These are phyloP conservation scores for Aspergillus piperis DNA, from an alignment of 2,329 filamentous ascomycete genomes.

Conservation along the genomic window DNA sequence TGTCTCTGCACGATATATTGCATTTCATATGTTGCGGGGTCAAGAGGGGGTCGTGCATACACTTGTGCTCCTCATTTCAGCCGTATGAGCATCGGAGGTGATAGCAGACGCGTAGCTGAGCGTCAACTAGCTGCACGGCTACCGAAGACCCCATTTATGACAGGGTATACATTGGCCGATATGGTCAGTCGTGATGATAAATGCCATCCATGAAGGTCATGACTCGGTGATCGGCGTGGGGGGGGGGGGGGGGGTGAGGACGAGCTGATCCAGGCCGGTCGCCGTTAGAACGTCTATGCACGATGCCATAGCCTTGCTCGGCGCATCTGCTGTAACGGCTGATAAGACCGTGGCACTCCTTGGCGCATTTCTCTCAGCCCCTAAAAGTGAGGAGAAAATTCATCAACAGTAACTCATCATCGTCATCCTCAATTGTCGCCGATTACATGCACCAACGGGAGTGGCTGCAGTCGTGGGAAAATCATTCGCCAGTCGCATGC, in stretches of 20 bases:
- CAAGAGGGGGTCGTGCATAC: background rate
- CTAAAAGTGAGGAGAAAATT: background rate
- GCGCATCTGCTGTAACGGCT: background rate
- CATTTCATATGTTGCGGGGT: background rate
- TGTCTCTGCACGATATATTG: background rate
- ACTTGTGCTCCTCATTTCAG: background rate
- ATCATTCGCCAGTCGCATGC: background rate
- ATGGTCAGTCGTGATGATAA: background rate
- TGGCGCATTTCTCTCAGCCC: background rate
- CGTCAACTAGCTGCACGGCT: background rate
- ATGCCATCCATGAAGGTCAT: background rate
- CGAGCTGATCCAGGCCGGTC: background rate
- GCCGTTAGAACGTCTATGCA: background rate
- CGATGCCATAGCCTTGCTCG: background rate
- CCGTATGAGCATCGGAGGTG: background rate
- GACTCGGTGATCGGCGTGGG: background rate
- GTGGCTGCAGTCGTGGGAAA: background rate
- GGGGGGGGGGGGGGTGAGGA: background rate
- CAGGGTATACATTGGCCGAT: conserved; percentile 4
- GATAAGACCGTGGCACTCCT: background rate
- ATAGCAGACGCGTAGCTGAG: background rate
- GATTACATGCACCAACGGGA: background rate
- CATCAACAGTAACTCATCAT: background rate
- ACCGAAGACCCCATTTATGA: background rate
- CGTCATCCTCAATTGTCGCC: too few species aligned